Evolutionary conservation across 352 stramenopile genomes (phyloP).

Genomic region (Phytophthora litchii): DNA sequence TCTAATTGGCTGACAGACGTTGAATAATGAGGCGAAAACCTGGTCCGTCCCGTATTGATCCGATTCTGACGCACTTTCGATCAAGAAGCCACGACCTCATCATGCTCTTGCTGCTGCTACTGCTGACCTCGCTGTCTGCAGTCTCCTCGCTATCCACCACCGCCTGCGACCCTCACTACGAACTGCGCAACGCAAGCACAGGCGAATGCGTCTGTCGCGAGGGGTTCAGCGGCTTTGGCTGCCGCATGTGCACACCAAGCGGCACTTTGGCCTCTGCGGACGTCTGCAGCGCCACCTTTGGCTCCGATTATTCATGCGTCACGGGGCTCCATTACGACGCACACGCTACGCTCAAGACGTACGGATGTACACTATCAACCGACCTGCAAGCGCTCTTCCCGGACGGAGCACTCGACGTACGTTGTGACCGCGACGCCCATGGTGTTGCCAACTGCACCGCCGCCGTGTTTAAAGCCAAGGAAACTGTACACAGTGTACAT

Average conservation of each 20-base stretch:
- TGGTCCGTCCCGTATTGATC: not conserved
- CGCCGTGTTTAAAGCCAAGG: slow-evolving; percentile 67
- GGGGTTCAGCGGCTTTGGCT: slow-evolving; percentile 68
- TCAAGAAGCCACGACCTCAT: not conserved
- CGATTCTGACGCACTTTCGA: not conserved
- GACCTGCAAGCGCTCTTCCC: slow-evolving; percentile 67
- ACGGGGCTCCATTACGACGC: slow-evolving; percentile 58
- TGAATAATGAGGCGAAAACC: not conserved
- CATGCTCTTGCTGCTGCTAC: slow-evolving; percentile 1
- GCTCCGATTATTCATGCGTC: slow-evolving; percentile 46
- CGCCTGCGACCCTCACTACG: slow-evolving; percentile 65
- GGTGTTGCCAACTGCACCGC: slow-evolving; percentile 53
- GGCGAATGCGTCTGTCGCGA: slow-evolving; percentile 57
- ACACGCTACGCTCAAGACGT: slow-evolving; percentile 62
- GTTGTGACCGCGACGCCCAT: slow-evolving; percentile 54
- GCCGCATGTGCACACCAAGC: slow-evolving; percentile 57
- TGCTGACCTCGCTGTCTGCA: not conserved
- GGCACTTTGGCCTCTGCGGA: slow-evolving; percentile 3
- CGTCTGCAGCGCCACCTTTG: slow-evolving; percentile 47
- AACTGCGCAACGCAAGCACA: slow-evolving; percentile 56
- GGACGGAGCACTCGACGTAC: slow-evolving; percentile 67
- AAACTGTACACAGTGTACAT: slow-evolving; percentile 53
- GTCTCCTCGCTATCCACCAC: slow-evolving; percentile 4
- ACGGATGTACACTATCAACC: slow-evolving; percentile 58
- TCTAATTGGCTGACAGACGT: not conserved